Evolutionary conservation across 2,329 filamentous ascomycete species (phyloP).

Genomic region (Westerdykella sp.): DNA sequence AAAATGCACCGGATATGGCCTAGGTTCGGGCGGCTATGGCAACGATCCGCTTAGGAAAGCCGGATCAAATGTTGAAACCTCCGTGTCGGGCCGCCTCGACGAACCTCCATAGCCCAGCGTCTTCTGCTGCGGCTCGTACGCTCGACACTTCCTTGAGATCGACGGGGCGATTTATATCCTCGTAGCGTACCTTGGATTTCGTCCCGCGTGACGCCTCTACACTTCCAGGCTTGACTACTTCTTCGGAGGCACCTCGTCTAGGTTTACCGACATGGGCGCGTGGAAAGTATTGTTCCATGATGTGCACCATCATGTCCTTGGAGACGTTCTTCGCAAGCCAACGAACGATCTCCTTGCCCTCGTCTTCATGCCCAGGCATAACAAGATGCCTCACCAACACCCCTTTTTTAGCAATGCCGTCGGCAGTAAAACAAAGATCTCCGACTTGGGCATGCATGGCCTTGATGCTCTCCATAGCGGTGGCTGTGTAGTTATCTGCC

Average conservation of each 20-base stretch:
- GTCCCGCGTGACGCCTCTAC: slow-evolving; percentile 16
- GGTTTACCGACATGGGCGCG: slow-evolving; percentile 74
- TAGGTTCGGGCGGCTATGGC: not conserved
- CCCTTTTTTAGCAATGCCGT: slow-evolving; percentile 74
- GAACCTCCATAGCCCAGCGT: slow-evolving; percentile 72
- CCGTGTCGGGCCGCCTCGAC: slow-evolving; percentile 57
- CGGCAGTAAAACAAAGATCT: slow-evolving; percentile 72
- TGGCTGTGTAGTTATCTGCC: slow-evolving; percentile 66
- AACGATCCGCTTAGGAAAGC: not conserved
- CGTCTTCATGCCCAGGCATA: slow-evolving; percentile 73
- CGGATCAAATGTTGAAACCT: slow-evolving; percentile 45
- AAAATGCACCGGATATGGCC: not conserved
- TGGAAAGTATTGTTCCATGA: slow-evolving; percentile 85
- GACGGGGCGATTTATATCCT: slow-evolving; percentile 71
- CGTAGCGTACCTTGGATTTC: slow-evolving; percentile 55
- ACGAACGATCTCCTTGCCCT: slow-evolving; percentile 66
- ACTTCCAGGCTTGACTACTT: slow-evolving; percentile 25
- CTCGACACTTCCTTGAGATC: slow-evolving; percentile 57
- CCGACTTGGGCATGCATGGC: slow-evolving; percentile 78
- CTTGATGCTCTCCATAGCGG: slow-evolving; percentile 69
- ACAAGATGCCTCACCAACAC: slow-evolving; percentile 73
- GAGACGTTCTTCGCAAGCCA: slow-evolving; percentile 71
- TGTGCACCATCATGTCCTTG: slow-evolving; percentile 70
- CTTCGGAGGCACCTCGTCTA: slow-evolving; percentile 35
- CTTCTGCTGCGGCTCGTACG: slow-evolving; percentile 61